Evolutionary conservation across 768 basidiomycete genomes (phyloP).

Genomic region (Serendipita vermifera): DNA sequence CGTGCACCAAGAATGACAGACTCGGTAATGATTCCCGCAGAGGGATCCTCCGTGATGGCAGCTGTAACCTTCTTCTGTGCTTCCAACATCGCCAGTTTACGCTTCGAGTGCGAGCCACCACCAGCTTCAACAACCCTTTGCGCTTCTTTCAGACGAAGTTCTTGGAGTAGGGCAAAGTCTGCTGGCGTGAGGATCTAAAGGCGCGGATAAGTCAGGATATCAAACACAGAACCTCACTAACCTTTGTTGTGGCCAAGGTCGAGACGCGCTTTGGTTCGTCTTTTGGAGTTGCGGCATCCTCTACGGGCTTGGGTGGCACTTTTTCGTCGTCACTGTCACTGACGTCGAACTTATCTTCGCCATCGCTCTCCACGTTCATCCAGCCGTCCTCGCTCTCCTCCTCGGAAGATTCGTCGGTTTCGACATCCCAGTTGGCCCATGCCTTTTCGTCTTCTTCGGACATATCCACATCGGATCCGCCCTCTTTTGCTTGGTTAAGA

Average conservation of each 20-base stretch:
- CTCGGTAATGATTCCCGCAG: constrained; percentile 67
- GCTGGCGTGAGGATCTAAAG: constrained; percentile 91
- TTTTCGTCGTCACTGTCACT: constrained; percentile 77
- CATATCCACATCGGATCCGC: constrained; percentile 32
- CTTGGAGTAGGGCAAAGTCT: constrained; percentile 84
- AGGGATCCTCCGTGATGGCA: constrained; percentile 26
- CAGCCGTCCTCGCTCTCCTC: constrained; percentile 57
- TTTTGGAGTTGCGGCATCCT: not conserved
- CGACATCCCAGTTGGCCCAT: constrained; percentile 86
- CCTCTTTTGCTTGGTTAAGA: constrained; percentile 48
- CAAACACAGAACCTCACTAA: constrained; percentile 19
- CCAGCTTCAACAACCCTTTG: constrained; percentile 52
- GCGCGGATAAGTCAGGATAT: not conserved
- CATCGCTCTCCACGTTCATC: constrained; percentile 66
- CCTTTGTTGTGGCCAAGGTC: constrained; percentile 71
- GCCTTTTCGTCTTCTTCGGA: constrained; percentile 48
- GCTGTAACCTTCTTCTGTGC: constrained; percentile 43
- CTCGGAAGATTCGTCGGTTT: constrained; percentile 38
- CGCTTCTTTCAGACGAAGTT: constrained; percentile 72
- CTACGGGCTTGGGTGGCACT: constrained; percentile 16
- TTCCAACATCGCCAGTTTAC: constrained; percentile 75
- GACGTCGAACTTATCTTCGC: constrained; percentile 53
- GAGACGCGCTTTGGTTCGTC: constrained; percentile 29
- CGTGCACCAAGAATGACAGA: constrained; percentile 85
- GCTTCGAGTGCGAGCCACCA: constrained; percentile 61